Percentiles rank a stretch among this genome's conserved stretches.
Evolutionary conservation across 2,329 filamentous ascomycete genomes (phyloP).

Genomic region (Periconia sp.): DNA sequence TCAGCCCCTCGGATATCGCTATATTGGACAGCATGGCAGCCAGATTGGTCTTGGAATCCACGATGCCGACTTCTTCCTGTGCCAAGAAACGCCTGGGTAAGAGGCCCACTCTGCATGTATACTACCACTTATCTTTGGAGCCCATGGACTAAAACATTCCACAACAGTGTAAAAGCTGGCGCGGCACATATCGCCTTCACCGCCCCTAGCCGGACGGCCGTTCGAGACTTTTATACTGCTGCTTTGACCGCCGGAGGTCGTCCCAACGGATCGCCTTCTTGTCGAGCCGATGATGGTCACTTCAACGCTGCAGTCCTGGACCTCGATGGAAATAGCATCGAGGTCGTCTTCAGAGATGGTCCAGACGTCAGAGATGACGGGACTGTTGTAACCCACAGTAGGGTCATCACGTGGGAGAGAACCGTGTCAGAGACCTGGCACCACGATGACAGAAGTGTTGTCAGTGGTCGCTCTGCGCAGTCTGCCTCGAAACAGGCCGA

Average conservation of each 20-base stretch:
- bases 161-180: conserved; percentile 49
- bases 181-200: conserved; percentile 68
- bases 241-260: conserved; percentile 67
- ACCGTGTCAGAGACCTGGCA: conserved; percentile 34
- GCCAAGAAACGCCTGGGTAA: conserved; percentile 62
- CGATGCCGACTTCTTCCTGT: conserved; percentile 65
- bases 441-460: conserved; percentile 34
- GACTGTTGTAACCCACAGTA: conserved; percentile 45
- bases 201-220: conserved; percentile 65
- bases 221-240: conserved; percentile 71
- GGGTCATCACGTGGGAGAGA: conserved; percentile 47
- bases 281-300: conserved; percentile 57
- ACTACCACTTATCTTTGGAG: conserved; percentile 8
- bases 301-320: conserved; percentile 70
- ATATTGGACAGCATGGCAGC: conserved; percentile 63
- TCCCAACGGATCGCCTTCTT: conserved; percentile 59
- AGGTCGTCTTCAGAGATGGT: conserved; percentile 66
- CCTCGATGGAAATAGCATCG: conserved; percentile 81
- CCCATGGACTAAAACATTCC: conserved; percentile 28
- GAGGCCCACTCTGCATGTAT: conserved; percentile 24
- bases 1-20: conserved; percentile 76
- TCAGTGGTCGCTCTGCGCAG: conserved; percentile 27
- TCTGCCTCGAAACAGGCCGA: conserved; percentile 26
- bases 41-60: conserved; percentile 64
- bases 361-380: conserved; percentile 42